These are phyloP conservation scores for Xylaria sp. DNA, from an alignment of 2,329 filamentous ascomycete species.

Conservation along the genomic window DNA sequence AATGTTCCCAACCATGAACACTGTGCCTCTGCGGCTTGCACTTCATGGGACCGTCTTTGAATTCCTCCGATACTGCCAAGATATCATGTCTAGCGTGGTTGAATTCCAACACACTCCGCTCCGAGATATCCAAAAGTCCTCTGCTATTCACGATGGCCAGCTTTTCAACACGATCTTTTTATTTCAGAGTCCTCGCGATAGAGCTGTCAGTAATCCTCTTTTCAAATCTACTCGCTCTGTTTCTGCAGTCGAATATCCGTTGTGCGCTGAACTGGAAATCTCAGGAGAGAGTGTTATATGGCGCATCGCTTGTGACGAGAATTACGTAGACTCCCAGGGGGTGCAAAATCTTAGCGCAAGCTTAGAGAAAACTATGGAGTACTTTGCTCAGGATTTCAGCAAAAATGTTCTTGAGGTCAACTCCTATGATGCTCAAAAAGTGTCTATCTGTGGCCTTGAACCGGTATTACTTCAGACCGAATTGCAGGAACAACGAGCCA, in stretches of 20 bases:
- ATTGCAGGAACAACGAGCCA: neutral
- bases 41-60: slow-evolving; percentile 70
- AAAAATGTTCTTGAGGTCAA: slow-evolving; percentile 61
- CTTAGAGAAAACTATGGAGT: slow-evolving; percentile 64
- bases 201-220: slow-evolving; percentile 42
- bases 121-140: slow-evolving; percentile 66
- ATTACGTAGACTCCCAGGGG: slow-evolving; percentile 54
- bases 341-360: slow-evolving; percentile 58
- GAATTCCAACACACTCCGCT: slow-evolving; percentile 80
- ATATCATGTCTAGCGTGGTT: slow-evolving; percentile 68
- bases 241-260: slow-evolving; percentile 77
- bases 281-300: slow-evolving; percentile 63
- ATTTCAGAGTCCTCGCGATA: slow-evolving; percentile 49
- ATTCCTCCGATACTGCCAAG: slow-evolving; percentile 76
- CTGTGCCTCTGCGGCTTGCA: slow-evolving; percentile 74
- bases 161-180: slow-evolving; percentile 65
- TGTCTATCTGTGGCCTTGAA: slow-evolving; percentile 71
- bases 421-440: slow-evolving; percentile 43
- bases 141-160: slow-evolving; percentile 39
- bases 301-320: slow-evolving; percentile 72
- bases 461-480: slow-evolving; percentile 42
- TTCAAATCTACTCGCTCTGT: slow-evolving; percentile 67
- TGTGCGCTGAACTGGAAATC: slow-evolving; percentile 82
- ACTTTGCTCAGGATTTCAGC: slow-evolving; percentile 57
- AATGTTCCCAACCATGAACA: slow-evolving; percentile 93